Conservation (phyloP, 2,329 filamentous ascomycete genomes). For the Trichoderma citrinoviride region DNA sequence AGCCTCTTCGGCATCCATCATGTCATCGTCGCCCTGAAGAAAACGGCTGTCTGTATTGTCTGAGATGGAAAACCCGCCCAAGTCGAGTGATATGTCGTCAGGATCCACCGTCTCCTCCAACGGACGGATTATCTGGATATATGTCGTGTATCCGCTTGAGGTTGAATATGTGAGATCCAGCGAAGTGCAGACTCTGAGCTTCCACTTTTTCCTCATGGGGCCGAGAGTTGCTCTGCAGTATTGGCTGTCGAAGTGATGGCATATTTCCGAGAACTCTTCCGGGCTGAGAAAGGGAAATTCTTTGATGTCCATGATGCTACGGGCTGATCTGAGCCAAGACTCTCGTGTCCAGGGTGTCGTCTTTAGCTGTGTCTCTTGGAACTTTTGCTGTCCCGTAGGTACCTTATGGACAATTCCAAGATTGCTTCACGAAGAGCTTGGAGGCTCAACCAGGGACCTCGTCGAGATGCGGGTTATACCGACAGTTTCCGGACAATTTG, state of each 20-base stretch:
- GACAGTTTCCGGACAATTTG: neutral
- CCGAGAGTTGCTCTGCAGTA: conserved; percentile 60
- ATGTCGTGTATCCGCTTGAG: conserved; percentile 49
- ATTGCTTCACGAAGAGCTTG: neutral
- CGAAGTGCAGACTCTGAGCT: conserved; percentile 51
- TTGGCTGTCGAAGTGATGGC: conserved; percentile 58
- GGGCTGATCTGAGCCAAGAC: neutral
- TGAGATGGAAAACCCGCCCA: conserved; percentile 48
- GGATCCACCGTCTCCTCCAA: conserved; percentile 46
- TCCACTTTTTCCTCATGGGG: conserved; percentile 52
- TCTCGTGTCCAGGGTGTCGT: neutral
- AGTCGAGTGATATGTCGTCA: conserved; percentile 45
- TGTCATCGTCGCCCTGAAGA: conserved; percentile 41
- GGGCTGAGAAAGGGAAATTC: conserved; percentile 60
- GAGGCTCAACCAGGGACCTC: neutral
- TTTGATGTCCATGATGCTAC: conserved; percentile 41
- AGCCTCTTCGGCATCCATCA: conserved; percentile 51
- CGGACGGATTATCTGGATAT: conserved; percentile 55
- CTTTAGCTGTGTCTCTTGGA: neutral
- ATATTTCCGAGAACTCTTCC: conserved; percentile 64
- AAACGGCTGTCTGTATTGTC: conserved; percentile 26
- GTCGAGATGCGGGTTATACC: neutral
- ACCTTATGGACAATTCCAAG: neutral
- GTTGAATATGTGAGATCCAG: conserved; percentile 45
- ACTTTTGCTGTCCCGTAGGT: neutral